Conservation (phyloP, 2,329 filamentous ascomycete species). For the Botrytis aclada region DNA sequence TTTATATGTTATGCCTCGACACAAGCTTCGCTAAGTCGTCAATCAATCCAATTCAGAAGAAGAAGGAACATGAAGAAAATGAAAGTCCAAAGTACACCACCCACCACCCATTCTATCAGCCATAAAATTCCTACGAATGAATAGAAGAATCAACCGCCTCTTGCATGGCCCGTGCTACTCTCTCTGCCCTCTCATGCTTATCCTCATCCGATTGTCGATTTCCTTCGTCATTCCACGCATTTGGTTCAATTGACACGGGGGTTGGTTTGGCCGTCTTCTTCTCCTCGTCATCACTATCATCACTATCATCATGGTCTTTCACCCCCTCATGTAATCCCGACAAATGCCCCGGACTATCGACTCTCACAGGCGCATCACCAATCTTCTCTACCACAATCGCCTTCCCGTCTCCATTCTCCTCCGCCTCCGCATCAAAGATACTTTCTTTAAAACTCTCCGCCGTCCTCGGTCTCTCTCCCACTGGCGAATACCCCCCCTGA, state of each 20-base stretch:
- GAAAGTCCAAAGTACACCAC: not conserved
- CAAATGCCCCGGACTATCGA: not conserved
- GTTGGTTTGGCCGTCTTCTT: not conserved
- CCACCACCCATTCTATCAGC: not conserved
- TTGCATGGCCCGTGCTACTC: constrained; percentile 13
- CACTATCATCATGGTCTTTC: not conserved
- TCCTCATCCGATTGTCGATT: not conserved
- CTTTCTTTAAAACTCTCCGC: constrained; percentile 35
- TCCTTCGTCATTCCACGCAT: not conserved
- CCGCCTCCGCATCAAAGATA: constrained; percentile 37
- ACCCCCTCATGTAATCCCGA: not conserved
- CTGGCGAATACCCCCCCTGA: not conserved
- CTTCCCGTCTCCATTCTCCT: constrained; percentile 2
- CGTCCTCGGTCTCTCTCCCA: constrained; percentile 27
- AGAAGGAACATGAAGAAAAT: not conserved
- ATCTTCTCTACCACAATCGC: not conserved
- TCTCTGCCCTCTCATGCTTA: constrained; percentile 11
- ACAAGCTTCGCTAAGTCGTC: not conserved
- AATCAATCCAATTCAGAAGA: constrained; percentile 6
- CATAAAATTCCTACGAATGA: constrained; percentile 4
- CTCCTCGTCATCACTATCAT: not conserved
- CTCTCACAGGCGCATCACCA: not conserved
- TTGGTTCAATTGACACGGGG: not conserved
- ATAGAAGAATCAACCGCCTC: constrained; percentile 15
- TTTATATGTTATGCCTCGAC: not conserved